Evolutionary conservation across 176 grass and related monocot genomes (phyloP).

Genomic region (Zea mays): DNA sequence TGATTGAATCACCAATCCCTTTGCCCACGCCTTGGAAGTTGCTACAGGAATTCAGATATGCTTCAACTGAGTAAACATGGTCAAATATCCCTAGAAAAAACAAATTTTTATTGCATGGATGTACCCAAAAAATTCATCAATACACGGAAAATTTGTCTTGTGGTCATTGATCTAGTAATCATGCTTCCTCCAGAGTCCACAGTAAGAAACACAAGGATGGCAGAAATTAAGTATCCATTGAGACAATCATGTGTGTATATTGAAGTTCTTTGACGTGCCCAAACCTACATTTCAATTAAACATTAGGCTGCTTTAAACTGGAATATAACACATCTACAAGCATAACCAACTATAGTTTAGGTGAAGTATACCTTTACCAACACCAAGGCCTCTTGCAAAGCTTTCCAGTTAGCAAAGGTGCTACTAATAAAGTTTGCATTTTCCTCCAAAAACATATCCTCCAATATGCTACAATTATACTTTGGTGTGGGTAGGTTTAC

Average conservation of each 20-base stretch:
- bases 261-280: constrained; percentile 83
- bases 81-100: constrained; percentile 4
- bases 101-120: constrained; percentile 29
- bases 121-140: constrained; percentile 79
- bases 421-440: constrained; percentile 67
- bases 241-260: constrained; percentile 79
- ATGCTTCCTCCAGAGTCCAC: constrained; percentile 60
- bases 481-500: constrained; percentile 74
- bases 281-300: constrained; percentile 66
- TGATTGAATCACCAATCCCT: constrained; percentile 72
- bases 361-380: constrained; percentile 76
- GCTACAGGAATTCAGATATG: constrained; percentile 54
- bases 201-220: constrained; percentile 60
- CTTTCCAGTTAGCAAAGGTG: constrained; percentile 62
- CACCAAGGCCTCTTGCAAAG: constrained; percentile 72
- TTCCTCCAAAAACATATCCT: constrained; percentile 95
- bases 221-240: constrained; percentile 92
- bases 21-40: constrained; percentile 67
- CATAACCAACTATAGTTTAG: constrained; percentile 14
- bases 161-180: constrained; percentile 69
- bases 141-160: constrained; percentile 70
- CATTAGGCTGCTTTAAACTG: constrained; percentile 23
- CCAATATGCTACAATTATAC: constrained; percentile 89
- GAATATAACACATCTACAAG: constrained; percentile 2
- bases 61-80: constrained; percentile 30